Base-by-base conservation (phyloP, 768 basidiomycete species). In the Russula brevipes region DNA sequence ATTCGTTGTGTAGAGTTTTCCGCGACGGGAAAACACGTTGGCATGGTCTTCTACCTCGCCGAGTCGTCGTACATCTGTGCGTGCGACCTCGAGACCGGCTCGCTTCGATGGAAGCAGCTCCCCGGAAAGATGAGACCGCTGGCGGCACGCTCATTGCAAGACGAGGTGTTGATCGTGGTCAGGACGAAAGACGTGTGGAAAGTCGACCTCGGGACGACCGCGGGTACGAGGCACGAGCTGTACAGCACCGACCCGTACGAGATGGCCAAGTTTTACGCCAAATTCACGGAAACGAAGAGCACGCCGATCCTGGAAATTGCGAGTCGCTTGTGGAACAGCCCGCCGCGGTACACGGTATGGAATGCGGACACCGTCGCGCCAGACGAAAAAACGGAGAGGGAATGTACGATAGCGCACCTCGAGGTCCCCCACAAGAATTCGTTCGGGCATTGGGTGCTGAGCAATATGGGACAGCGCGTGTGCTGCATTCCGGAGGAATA, bases 401-500 rank as follows among this genome's bases (percentile, higher is more conserved):
- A 35, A 38, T 35, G 53, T 12, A 49, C 41, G 17, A 35, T 54
- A 6, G 53, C 63, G 46, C 41, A 64, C 41, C 63, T 64, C 35
- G 63, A 64, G 31, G 47, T 55, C 2, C 63, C 0, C 17, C 16
- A 50, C 38, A 64, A 60, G 35, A 44, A 17, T 4, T 17, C 53
- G 47, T 55, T 60, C 11, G 58, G 54, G 6, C 24, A 64, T 50
- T 59, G 63, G 58, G 58, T 64, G n/a, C 63, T 64, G 24, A 54
- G 59, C 12, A 64, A 60, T 46, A 42, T 19, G 53, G 58, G 63
- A 11, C 45, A 60, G 46, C 63, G 58, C 30, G 36, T 64, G 39
- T 60, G 63, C 35, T 64, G 63, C 35, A 45, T 64, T 2, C 63
- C 63, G 14, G 63, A 64, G 47, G 63, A 64, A 24, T 59, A 64